phyloP scores from a whole-genome alignment of 1,139 yeast genomes.

The Hyphopichia pseudoburtonii region DNA sequence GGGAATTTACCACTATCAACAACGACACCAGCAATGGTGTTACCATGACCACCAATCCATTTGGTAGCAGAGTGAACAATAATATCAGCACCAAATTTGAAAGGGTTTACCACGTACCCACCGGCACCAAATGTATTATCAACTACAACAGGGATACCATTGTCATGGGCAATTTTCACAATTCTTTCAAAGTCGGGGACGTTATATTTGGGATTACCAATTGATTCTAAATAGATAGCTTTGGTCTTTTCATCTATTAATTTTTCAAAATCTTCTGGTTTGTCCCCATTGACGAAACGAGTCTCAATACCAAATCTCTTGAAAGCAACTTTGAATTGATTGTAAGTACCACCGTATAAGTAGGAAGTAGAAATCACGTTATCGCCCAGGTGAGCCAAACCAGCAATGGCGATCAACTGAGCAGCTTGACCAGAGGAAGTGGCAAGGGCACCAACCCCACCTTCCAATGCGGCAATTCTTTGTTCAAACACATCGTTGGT shows the following conservation, averaged over 20 bases:
- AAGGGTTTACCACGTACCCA: conserved; percentile 82
- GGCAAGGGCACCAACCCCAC: conserved; percentile 90
- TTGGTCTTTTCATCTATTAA: conserved; percentile 82
- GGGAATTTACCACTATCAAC: conserved; percentile 91
- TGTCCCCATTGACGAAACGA: conserved; percentile 79
- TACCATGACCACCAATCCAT: conserved; percentile 99
- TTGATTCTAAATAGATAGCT: conserved; percentile 85
- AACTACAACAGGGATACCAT: conserved; percentile 89
- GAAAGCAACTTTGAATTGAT: conserved; percentile 90
- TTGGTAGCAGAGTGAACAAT: conserved; percentile 90
- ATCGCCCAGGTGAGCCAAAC: conserved; percentile 85
- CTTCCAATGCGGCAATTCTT: conserved; percentile 89
- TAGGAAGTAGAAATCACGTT: conserved; percentile 85
- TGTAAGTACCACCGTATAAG: conserved; percentile 95
- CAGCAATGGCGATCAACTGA: conserved; percentile 79
- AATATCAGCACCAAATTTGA: conserved; percentile 88
- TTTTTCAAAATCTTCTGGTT: conserved; percentile 66
- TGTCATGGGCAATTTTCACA: conserved; percentile 75
- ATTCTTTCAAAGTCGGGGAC: conserved; percentile 87
- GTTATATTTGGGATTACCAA: conserved; percentile 92
- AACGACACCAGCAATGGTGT: conserved; percentile 89
- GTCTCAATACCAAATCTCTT: conserved; percentile 84
- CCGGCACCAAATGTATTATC: conserved; percentile 99
- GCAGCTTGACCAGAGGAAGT: conserved; percentile 95
- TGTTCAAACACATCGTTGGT: conserved; percentile 88